Evolutionary conservation across 2,329 filamentous ascomycete species (phyloP).

Genomic region (Botryotinia globosa): DNA sequence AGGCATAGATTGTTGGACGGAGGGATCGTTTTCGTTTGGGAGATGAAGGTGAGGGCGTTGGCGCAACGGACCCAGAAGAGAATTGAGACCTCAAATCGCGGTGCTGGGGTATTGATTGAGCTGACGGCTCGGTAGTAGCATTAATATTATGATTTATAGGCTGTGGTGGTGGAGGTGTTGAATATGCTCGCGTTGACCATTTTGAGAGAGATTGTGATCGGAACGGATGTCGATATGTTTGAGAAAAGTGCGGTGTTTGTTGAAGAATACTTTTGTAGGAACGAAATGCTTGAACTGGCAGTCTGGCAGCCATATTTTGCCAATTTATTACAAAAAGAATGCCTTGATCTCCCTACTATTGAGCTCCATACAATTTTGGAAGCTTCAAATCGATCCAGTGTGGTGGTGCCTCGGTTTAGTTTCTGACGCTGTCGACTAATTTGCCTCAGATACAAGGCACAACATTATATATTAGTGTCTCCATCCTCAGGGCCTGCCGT

Average conservation of each 20-base stretch:
- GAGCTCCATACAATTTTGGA: background rate
- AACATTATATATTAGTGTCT: background rate
- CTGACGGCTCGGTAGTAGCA: background rate
- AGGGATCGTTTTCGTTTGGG: slow-evolving; percentile 32
- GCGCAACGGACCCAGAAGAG: slow-evolving; percentile 17
- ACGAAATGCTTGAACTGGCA: background rate
- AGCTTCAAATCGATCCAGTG: background rate
- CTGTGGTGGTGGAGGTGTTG: slow-evolving; percentile 11
- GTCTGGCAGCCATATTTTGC: background rate
- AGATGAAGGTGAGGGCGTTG: background rate
- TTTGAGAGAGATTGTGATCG: slow-evolving; percentile 1
- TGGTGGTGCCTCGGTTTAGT: slow-evolving; percentile 6
- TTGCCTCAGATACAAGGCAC: slow-evolving; percentile 4
- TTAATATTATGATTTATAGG: background rate
- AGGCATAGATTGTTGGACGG: slow-evolving; percentile 36
- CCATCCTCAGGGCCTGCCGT: background rate
- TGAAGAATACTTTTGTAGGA: background rate
- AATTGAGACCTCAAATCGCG: slow-evolving; percentile 35
- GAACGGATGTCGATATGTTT: background rate
- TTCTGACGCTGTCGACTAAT: background rate
- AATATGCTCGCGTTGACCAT: slow-evolving; percentile 5
- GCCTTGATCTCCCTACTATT: background rate
- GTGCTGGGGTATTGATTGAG: background rate
- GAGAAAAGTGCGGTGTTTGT: background rate
- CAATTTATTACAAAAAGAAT: background rate